A percentile compares a stretch with the other conserved stretches of the same genome.
Conservation (phyloP, 768 basidiomycete species). For the Tulasnella sp. region DNA sequence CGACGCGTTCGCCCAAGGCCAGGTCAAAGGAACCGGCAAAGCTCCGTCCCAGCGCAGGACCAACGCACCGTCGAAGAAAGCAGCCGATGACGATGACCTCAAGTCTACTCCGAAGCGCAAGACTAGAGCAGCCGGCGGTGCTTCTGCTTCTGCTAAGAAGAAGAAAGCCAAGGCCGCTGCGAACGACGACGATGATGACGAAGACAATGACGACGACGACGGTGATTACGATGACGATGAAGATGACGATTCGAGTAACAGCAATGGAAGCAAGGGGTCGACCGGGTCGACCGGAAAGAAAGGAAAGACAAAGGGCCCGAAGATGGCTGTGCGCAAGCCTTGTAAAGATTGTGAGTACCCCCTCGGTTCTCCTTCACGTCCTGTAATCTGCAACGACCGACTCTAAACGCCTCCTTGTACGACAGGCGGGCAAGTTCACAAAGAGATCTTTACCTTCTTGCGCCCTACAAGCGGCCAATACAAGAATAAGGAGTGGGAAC, state of each 20-base stretch:
- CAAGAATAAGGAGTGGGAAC: constrained; percentile 68
- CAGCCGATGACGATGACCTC: constrained; percentile 15
- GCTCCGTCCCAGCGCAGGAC: not conserved
- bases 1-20: constrained; percentile 19
- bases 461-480: constrained; percentile 52
- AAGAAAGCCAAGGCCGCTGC: constrained; percentile 1
- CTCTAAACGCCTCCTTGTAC: not conserved
- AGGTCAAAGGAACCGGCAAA: not conserved
- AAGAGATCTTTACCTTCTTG: constrained; percentile 74
- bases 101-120: constrained; percentile 16
- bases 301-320: not conserved
- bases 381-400: not conserved
- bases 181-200: not conserved
- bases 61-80: not conserved
- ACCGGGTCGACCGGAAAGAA: constrained; percentile 25
- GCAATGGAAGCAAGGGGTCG: constrained; percentile 13
- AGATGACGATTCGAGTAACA: not conserved
- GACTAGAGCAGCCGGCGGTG: constrained; percentile 26
- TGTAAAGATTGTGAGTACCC: constrained; percentile 18
- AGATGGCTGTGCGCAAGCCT: constrained; percentile 14
- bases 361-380: not conserved
- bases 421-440: constrained; percentile 58
- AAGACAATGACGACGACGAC: constrained; percentile 4
- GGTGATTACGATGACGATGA: not conserved
- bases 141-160: not conserved